phyloP scores from a whole-genome alignment of 2,329 filamentous ascomycete species.

The Tolypocladium tundrense region DNA sequence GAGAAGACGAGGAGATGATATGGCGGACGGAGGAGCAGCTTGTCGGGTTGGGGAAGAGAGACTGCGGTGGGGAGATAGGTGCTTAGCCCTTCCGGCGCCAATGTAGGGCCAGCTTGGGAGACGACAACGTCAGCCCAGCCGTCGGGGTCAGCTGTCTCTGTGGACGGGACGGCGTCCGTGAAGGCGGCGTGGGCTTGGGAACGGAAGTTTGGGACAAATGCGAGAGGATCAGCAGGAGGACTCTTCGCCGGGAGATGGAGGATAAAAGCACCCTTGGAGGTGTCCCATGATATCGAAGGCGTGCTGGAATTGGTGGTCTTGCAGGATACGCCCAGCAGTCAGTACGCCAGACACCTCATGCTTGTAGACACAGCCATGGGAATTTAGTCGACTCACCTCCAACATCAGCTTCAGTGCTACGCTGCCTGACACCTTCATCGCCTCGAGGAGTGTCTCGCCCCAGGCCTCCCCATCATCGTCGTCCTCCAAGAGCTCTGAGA shows the following conservation, averaged over 20 bases:
- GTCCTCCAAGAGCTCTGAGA: slow-evolving; percentile 31
- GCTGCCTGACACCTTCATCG: slow-evolving; percentile 7
- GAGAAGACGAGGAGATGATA: slow-evolving; percentile 33
- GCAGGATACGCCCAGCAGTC: neutral
- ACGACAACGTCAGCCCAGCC: slow-evolving; percentile 1
- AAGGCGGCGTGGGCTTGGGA: neutral
- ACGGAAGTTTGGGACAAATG: neutral
- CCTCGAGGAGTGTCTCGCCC: slow-evolving; percentile 31
- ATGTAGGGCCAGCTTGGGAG: neutral
- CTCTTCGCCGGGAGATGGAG: neutral
- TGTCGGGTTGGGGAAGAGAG: slow-evolving; percentile 33
- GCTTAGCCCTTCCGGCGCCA: neutral
- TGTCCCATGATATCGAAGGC: neutral
- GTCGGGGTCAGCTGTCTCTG: slow-evolving; percentile 7
- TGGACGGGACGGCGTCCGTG: neutral
- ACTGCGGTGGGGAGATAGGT: slow-evolving; percentile 28
- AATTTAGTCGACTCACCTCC: slow-evolving; percentile 16
- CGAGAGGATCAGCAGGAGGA: neutral
- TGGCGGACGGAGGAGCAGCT: slow-evolving; percentile 35
- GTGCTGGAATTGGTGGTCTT: neutral
- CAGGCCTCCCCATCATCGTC: slow-evolving; percentile 25
- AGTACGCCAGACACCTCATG: neutral
- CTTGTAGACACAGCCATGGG: neutral
- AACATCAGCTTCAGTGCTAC: slow-evolving; percentile 18
- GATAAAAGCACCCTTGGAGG: neutral